Evolutionary conservation across 345 rosid species (phyloP), one percentile per base, ranked within the genome.

Genomic region (Melastoma malabathricum): DNA sequence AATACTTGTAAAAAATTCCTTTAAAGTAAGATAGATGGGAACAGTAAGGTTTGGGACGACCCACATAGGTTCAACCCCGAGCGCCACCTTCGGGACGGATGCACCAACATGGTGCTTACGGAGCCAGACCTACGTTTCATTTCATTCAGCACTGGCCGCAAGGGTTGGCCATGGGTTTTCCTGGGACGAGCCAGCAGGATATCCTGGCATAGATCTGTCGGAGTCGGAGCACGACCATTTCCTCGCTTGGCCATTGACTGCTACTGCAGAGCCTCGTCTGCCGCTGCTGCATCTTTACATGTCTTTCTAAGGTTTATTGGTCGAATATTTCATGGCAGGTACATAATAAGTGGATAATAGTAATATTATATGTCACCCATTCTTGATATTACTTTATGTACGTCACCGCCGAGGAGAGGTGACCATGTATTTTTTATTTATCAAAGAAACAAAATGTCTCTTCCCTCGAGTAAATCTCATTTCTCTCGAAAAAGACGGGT

Each of bases 101-200:
- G 47, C 25, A 61, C 57, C 10, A 47, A 10, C 0, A 10, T 5
- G 13, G 13, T 0, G 8, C 59, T 76, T 1, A 64, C 55, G 1
- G 80, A 77, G 62, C 68, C 55, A 0, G 75, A 77, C 50, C 64
- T 74, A 13, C 57, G 73, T 12, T 74, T 77, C 62, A 77, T 77
- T 44, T 74, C 77, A 0, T 77, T 74, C 31, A 72, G 80, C 58
- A 72, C 72, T 0, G 80, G 83, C 0, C 65, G 71, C 10, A 64
- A 75, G 3, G 72, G 80, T 0, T 77, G 89, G 72, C 31, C 80
- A 76, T 22, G 74, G 70, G 34, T 80, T 77, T 48, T 51, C 27
- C 4, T 80, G 83, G 81, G 64, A 43, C 18, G 13, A 52, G 29
- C 69, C 72, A 0, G 62, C 70, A 4, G 44, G 25, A 17, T 47